A percentile compares a stretch with the other conserved stretches of the same genome.
Evolutionary conservation across 2,329 filamentous ascomycete species (phyloP).

Genomic region (Ophiostoma tasmaniense): DNA sequence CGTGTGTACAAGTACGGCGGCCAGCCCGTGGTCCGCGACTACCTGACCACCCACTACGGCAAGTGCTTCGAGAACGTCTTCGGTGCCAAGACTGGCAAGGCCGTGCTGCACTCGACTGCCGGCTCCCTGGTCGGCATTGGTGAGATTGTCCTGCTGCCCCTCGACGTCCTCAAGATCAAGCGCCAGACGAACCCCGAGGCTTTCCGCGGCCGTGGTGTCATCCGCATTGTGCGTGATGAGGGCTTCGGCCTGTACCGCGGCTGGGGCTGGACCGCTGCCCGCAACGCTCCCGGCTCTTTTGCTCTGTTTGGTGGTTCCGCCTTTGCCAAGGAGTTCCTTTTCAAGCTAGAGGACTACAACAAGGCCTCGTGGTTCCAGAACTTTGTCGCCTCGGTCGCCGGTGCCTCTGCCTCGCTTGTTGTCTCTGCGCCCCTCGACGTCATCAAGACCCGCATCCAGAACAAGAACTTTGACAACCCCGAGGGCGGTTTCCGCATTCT

Average conservation of each 20-base stretch:
- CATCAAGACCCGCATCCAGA: constrained; percentile 97
- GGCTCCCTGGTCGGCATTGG: constrained; percentile 95
- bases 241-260: constrained; percentile 93
- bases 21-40: constrained; percentile 91
- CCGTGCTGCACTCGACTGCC: constrained; percentile 93
- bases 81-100: constrained; percentile 95
- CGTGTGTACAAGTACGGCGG: constrained; percentile 98
- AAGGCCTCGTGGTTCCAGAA: constrained; percentile 89
- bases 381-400: constrained; percentile 91
- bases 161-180: constrained; percentile 99
- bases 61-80: constrained; percentile 80
- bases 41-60: constrained; percentile 70
- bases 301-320: constrained; percentile 96
- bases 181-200: constrained; percentile 98
- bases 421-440: constrained; percentile 96
- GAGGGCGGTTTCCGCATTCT: constrained; percentile 90
- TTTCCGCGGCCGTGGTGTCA: constrained; percentile 84
- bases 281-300: constrained; percentile 94
- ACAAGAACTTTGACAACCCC: constrained; percentile 96
- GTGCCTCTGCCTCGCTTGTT: constrained; percentile 87
- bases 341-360: constrained; percentile 88
- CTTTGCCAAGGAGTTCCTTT: constrained; percentile 95
- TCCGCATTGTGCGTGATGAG: constrained; percentile 86
- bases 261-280: constrained; percentile 94
- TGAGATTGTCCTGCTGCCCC: constrained; percentile 87